Evolutionary conservation across 257 asterid genomes (phyloP).

Genomic region (Ehretia macrophylla): DNA sequence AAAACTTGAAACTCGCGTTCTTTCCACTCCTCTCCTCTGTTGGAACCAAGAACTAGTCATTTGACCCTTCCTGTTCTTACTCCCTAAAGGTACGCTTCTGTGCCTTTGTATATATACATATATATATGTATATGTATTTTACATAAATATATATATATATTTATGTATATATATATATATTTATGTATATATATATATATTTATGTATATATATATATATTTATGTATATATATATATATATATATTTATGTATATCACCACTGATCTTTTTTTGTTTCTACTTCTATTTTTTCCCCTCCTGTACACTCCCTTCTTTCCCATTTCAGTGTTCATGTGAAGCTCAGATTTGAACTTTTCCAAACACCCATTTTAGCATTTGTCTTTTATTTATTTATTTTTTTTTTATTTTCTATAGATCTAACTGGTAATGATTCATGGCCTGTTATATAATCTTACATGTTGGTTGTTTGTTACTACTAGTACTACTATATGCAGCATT

Average conservation of each 20-base stretch:
- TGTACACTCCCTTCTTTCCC: background rate
- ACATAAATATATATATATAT: too few relatives aligned
- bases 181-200: too few relatives aligned
- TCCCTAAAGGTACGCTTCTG: slow-evolving; percentile 35
- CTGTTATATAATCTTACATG: background rate
- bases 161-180: too few relatives aligned
- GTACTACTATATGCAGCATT: background rate
- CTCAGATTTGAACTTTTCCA: background rate
- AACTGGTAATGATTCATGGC: slow-evolving; percentile 18
- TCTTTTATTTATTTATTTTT: slow-evolving; percentile 7
- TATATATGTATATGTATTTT: too few relatives aligned
- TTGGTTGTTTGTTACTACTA: background rate
- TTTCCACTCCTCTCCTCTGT: slow-evolving; percentile 16
- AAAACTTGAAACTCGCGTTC: slow-evolving; percentile 32
- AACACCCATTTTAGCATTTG: background rate
- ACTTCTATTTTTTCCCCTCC: background rate
- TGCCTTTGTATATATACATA: too few relatives aligned
- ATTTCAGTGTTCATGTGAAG: background rate
- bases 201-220: too few relatives aligned
- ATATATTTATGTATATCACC: too few relatives aligned
- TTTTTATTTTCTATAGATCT: slow-evolving; percentile 25
- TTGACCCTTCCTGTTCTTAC: slow-evolving; percentile 4
- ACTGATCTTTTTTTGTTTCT: slow-evolving; percentile 1
- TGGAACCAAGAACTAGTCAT: slow-evolving; percentile 13
- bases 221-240: too few relatives aligned